These are phyloP conservation scores for Brachypodium distachyon DNA, from an alignment of 202 grass and related monocot species.

Conservation along the genomic window DNA sequence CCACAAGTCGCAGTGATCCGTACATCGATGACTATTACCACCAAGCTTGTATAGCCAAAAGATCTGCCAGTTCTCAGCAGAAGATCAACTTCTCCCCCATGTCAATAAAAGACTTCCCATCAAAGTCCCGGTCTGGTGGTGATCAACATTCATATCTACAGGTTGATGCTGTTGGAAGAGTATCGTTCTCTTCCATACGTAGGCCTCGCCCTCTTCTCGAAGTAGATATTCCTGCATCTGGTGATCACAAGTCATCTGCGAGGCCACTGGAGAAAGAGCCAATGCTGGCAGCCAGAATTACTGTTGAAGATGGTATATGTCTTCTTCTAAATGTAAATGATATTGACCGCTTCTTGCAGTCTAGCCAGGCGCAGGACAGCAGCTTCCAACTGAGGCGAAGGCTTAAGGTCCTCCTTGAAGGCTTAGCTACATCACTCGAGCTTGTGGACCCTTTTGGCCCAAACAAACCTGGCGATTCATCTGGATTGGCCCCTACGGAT, in stretches of 20 bases:
- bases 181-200: slow-evolving; percentile 63
- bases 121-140: slow-evolving; percentile 39
- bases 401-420: slow-evolving; percentile 73
- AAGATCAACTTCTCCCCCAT: slow-evolving; percentile 52
- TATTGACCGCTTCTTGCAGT: slow-evolving; percentile 63
- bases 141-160: slow-evolving; percentile 60
- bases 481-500: slow-evolving; percentile 45
- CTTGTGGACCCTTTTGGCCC: slow-evolving; percentile 85
- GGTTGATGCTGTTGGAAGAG: slow-evolving; percentile 46
- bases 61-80: slow-evolving; percentile 33
- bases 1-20: slow-evolving; percentile 51
- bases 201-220: slow-evolving; percentile 73
- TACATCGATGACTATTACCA: slow-evolving; percentile 81
- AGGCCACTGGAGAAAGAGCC: slow-evolving; percentile 80
- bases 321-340: slow-evolving; percentile 88
- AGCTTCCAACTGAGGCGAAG: slow-evolving; percentile 60
- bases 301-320: slow-evolving; percentile 63
- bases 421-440: slow-evolving; percentile 78
- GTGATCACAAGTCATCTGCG: slow-evolving; percentile 43
- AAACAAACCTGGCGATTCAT: slow-evolving; percentile 46
- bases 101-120: slow-evolving; percentile 53
- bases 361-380: slow-evolving; percentile 45
- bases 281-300: slow-evolving; percentile 79
- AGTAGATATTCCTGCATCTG: slow-evolving; percentile 46
- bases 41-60: slow-evolving; percentile 85